These are phyloP conservation scores for Proliferodiscus dingleyae DNA, from an alignment of 2,329 filamentous ascomycete genomes.

Conservation along the genomic window DNA sequence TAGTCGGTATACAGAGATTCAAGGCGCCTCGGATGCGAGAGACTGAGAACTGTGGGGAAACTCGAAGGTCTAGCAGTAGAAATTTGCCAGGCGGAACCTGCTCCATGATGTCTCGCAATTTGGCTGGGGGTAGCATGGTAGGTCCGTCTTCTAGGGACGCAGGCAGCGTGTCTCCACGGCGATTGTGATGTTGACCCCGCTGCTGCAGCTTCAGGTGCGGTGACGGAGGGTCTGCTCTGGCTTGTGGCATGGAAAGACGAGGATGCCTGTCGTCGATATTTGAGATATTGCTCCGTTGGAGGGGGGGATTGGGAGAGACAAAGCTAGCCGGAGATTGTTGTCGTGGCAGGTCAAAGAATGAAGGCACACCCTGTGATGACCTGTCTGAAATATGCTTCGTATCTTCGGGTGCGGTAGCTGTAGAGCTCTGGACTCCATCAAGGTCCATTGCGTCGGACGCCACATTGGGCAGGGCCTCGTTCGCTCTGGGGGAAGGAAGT, in stretches of 20 bases:
- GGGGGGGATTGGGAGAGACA: slow-evolving; percentile 27
- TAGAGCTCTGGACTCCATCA: slow-evolving; percentile 44
- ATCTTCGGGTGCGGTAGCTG: slow-evolving; percentile 47
- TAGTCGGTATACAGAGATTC: slow-evolving; percentile 93
- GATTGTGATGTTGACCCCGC: slow-evolving; percentile 16
- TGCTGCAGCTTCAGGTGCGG: slow-evolving; percentile 28
- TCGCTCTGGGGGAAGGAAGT: slow-evolving; percentile 19
- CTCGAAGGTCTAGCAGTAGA: slow-evolving; percentile 78
- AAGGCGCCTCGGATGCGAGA: slow-evolving; percentile 75
- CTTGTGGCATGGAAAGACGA: slow-evolving; percentile 49
- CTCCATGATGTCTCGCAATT: slow-evolving; percentile 54
- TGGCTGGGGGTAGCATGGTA: slow-evolving; percentile 47
- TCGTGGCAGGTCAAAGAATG: slow-evolving; percentile 40
- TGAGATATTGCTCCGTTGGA: slow-evolving; percentile 23
- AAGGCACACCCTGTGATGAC: slow-evolving; percentile 18
- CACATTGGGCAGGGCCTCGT: slow-evolving; percentile 12
- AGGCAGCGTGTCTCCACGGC: slow-evolving; percentile 51
- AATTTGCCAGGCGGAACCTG: slow-evolving; percentile 33
- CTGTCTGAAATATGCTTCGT: slow-evolving; percentile 40
- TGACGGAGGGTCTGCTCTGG: slow-evolving; percentile 39
- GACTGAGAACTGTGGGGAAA: slow-evolving; percentile 74
- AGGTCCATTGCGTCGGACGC: slow-evolving; percentile 36
- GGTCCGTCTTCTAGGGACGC: slow-evolving; percentile 42
- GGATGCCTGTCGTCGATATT: slow-evolving; percentile 47
- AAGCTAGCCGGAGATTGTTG: slow-evolving; percentile 43